Evolutionary conservation across 495 filamentous ascomycete genomes (phyloP).

Genomic region (Penicillium angulare): DNA sequence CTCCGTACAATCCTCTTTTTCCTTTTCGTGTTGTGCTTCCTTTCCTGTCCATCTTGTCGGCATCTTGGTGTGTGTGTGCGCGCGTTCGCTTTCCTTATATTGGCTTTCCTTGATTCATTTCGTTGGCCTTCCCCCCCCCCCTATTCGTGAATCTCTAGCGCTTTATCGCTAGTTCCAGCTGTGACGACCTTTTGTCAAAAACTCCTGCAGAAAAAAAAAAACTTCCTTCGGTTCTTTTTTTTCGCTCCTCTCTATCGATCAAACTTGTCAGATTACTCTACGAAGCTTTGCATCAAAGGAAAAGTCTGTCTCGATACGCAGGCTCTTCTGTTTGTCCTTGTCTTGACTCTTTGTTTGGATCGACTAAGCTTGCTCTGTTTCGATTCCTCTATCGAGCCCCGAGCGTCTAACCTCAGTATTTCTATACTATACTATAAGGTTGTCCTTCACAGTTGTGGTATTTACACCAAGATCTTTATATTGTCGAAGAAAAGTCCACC

Average conservation of each 20-base stretch:
- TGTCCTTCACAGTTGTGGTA: too few relatives aligned
- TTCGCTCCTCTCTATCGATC: constrained; percentile 11
- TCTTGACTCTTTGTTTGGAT: constrained; percentile 17
- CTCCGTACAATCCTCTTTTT: constrained; percentile 18
- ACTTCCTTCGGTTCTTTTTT: constrained; percentile 17
- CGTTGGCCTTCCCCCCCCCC: constrained; percentile 2
- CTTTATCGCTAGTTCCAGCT: constrained; percentile 6
- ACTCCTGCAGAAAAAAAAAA: neutral
- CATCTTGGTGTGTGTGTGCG: constrained; percentile 9
- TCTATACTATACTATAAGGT: constrained; percentile 12
- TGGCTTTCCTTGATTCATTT: constrained; percentile 11
- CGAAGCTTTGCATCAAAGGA: neutral
- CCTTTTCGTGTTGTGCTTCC: constrained; percentile 15
- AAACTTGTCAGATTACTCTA: neutral
- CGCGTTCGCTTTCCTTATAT: constrained; percentile 4
- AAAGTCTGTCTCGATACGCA: neutral
- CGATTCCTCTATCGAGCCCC: constrained; percentile 9
- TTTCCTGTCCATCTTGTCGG: constrained; percentile 6
- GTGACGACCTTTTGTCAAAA: constrained; percentile 8
- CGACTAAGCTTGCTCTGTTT: constrained; percentile 7
- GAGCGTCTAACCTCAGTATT: constrained; percentile 1
- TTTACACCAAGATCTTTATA: neutral
- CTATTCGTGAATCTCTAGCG: constrained; percentile 5
- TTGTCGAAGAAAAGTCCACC: too few relatives aligned
- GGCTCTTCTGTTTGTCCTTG: constrained; percentile 2